A percentile compares a stretch with the other conserved stretches of the same genome.
These are phyloP conservation scores for Penicillium sp. DNA, from an alignment of 2,329 filamentous ascomycete genomes.

Conservation along the genomic window DNA sequence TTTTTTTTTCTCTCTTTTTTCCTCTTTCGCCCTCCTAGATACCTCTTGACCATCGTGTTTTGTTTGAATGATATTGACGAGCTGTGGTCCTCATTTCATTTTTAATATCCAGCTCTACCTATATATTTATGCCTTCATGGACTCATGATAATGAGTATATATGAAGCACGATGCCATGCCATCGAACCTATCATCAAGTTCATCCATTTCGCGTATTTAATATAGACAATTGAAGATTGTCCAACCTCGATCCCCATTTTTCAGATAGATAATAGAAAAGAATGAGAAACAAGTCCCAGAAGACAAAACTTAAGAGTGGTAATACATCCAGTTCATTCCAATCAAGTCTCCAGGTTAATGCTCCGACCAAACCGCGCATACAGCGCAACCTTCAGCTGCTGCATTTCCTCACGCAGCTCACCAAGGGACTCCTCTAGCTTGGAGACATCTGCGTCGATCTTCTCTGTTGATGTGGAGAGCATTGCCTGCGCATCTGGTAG, in stretches of 20 bases:
- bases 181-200: not conserved
- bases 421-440: constrained; percentile 73
- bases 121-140: not conserved
- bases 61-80: constrained; percentile 23
- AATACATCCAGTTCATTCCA: not conserved
- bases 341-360: constrained; percentile 90
- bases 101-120: not conserved
- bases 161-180: not conserved
- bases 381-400: constrained; percentile 81
- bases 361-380: constrained; percentile 94
- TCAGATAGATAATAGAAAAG: not conserved
- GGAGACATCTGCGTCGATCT: constrained; percentile 73
- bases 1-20: not conserved
- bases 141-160: not conserved
- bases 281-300: not conserved
- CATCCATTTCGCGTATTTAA: not conserved
- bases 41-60: constrained; percentile 20
- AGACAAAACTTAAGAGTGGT: not conserved
- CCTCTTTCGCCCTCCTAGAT: constrained; percentile 19
- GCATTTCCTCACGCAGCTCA: constrained; percentile 79
- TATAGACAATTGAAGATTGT: not conserved
- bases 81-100: constrained; percentile 6
- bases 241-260: not conserved
- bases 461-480: constrained; percentile 67
- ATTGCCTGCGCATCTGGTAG: constrained; percentile 84